Percentiles rank a stretch among this genome's conserved stretches.
These are phyloP conservation scores for Pythium rishiriense DNA, from an alignment of 352 stramenopile genomes.

Conservation along the genomic window DNA sequence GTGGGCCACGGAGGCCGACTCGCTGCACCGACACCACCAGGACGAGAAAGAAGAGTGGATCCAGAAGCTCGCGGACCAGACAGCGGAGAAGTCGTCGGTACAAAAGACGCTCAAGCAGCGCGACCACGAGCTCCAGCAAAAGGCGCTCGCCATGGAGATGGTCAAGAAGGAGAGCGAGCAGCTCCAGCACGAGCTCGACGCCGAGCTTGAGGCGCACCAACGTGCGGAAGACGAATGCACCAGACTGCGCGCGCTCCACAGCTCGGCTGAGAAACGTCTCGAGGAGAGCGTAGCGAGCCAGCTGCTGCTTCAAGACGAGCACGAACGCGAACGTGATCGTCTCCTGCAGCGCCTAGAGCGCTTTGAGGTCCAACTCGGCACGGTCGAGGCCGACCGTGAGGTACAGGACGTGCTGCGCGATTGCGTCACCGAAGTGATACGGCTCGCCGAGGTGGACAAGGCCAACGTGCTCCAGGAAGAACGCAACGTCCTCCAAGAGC, in stretches of 20 bases:
- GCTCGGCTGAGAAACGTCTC: constrained; percentile 32
- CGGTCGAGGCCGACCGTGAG: constrained; percentile 43
- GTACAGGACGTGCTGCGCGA: constrained; percentile 58
- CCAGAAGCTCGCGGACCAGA: constrained; percentile 57
- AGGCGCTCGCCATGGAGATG: constrained; percentile 43
- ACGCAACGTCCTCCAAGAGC: constrained; percentile 65
- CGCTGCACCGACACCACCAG: constrained; percentile 37
- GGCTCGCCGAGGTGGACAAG: constrained; percentile 59
- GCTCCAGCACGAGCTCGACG: constrained; percentile 36
- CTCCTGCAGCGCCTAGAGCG: constrained; percentile 47
- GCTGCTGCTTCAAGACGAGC: constrained; percentile 26
- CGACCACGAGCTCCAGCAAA: constrained; percentile 38
- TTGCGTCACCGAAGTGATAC: constrained; percentile 57
- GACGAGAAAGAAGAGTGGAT: constrained; percentile 66
- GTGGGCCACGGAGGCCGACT: constrained; percentile 39
- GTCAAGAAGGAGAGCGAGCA: constrained; percentile 46
- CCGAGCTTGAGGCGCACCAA: constrained; percentile 30
- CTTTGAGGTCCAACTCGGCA: constrained; percentile 61
- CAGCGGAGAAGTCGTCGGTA: constrained; percentile 49
- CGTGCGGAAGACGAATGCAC: constrained; percentile 31
- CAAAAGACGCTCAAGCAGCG: constrained; percentile 57
- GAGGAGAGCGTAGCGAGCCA: constrained; percentile 29
- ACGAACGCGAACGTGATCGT: constrained; percentile 36
- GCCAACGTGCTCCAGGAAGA: constrained; percentile 60
- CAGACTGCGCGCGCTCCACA: constrained; percentile 29